Conservation (phyloP, 306 rosid genomes). For the Lathyrus oleraceus region DNA sequence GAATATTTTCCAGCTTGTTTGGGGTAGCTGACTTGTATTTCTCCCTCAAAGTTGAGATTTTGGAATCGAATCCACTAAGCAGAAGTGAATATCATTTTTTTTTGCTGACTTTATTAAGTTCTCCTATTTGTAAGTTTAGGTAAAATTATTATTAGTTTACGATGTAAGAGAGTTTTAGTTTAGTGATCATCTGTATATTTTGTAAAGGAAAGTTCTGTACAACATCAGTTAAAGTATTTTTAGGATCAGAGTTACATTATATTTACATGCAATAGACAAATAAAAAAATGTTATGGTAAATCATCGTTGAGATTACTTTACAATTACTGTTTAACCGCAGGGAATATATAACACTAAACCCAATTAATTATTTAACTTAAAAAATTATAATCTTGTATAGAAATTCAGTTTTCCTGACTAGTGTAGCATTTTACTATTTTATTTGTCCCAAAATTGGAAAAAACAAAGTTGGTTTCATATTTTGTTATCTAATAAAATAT, state of each 20-base stretch:
- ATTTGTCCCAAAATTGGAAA: no score
- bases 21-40: conserved; percentile 58
- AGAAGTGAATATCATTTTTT: conserved; percentile 15
- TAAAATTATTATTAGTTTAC: conserved; percentile 24
- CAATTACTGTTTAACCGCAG: no score
- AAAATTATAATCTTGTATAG: background rate
- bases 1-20: conserved; percentile 79
- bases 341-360: background rate
- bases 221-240: background rate
- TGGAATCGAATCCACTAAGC: conserved; percentile 1
- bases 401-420: background rate
- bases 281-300: no score
- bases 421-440: background rate
- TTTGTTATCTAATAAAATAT: background rate
- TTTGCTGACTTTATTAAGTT: background rate
- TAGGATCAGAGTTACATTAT: no score
- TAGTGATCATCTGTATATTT: conserved; percentile 30
- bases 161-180: background rate
- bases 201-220: conserved; percentile 8
- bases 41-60: background rate
- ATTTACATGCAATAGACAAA: no score
- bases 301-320: no score
- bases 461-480: background rate
- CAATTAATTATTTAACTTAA: background rate
- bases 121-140: conserved; percentile 10